Evolutionary conservation across 2,329 filamentous ascomycete genomes (phyloP).

Genomic region (Neodidymelliopsis sp.): DNA sequence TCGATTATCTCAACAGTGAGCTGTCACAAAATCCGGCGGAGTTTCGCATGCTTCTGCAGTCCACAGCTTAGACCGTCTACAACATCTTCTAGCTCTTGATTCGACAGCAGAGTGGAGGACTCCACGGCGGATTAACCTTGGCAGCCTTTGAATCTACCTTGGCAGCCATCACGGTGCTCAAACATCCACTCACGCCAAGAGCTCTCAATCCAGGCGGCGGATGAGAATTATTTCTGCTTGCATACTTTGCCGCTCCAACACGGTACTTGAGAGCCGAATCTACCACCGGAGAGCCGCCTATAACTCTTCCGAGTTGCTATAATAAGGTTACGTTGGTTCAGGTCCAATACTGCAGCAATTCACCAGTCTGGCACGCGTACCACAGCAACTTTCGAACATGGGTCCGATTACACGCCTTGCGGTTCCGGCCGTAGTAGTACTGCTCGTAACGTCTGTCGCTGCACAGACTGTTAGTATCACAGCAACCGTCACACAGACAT

Average conservation of each 20-base stretch:
- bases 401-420: conserved; percentile 7
- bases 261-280: conserved; percentile 22
- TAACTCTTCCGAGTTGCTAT: conserved; percentile 19
- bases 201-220: conserved; percentile 3
- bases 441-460: conserved; percentile 12
- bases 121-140: conserved; percentile 20
- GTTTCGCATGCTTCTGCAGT: no score
- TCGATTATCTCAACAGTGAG: no score
- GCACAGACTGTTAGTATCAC: conserved; percentile 23
- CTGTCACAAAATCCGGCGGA: no score
- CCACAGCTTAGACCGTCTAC: no score
- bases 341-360: conserved; percentile 2
- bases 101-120: conserved; percentile 26
- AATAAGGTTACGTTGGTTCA: conserved; percentile 24
- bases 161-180: conserved; percentile 47
- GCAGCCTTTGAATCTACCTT: conserved; percentile 21
- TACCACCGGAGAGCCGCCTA: conserved; percentile 7
- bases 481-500: conserved; percentile 16
- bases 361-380: conserved; percentile 6
- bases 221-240: conserved; percentile 21
- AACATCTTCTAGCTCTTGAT: conserved; percentile 10
- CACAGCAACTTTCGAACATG: conserved; percentile 22
- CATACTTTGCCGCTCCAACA: conserved; percentile 20
- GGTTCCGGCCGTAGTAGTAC: conserved; percentile 9
- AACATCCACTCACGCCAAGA: conserved; percentile 29